phyloP scores from a whole-genome alignment of 2,329 filamentous ascomycete genomes.

The Rhynchosporium graminicola region DNA sequence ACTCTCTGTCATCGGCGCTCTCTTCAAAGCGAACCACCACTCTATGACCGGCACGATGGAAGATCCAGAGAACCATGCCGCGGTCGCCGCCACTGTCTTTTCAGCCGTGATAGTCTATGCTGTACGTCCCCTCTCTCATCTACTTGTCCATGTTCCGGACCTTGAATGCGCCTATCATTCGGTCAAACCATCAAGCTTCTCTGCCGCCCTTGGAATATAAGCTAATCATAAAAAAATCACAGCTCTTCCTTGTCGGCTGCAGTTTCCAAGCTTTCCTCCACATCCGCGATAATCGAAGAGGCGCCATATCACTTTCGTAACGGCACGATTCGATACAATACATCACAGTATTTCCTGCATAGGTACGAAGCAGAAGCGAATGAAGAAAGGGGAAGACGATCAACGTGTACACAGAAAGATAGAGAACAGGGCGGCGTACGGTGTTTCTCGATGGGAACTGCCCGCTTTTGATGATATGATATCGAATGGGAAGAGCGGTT shows the following conservation, averaged over 20 bases:
- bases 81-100: slow-evolving; percentile 83
- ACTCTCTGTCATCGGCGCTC: slow-evolving; percentile 62
- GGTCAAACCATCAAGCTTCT: background rate
- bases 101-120: slow-evolving; percentile 84
- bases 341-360: background rate
- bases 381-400: background rate
- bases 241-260: slow-evolving; percentile 92
- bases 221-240: slow-evolving; percentile 4
- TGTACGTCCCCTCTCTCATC: slow-evolving; percentile 56
- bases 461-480: background rate
- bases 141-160: background rate
- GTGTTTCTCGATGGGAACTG: slow-evolving; percentile 23
- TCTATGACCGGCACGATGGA: slow-evolving; percentile 76
- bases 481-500: slow-evolving; percentile 3
- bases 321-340: background rate
- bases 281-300: slow-evolving; percentile 76
- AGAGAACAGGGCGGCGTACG: slow-evolving; percentile 27
- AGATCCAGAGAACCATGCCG: slow-evolving; percentile 68
- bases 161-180: background rate
- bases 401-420: slow-evolving; percentile 4
- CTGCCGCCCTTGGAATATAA: background rate
- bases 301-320: slow-evolving; percentile 72
- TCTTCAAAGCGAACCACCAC: slow-evolving; percentile 81
- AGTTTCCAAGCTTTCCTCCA: slow-evolving; percentile 86
- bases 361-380: slow-evolving; percentile 7